Percentiles rank a stretch among this genome's conserved stretches.
phyloP scores from a whole-genome alignment of 192 early-diverging fungal species.

The Jimgerdemannia lactiflua region DNA sequence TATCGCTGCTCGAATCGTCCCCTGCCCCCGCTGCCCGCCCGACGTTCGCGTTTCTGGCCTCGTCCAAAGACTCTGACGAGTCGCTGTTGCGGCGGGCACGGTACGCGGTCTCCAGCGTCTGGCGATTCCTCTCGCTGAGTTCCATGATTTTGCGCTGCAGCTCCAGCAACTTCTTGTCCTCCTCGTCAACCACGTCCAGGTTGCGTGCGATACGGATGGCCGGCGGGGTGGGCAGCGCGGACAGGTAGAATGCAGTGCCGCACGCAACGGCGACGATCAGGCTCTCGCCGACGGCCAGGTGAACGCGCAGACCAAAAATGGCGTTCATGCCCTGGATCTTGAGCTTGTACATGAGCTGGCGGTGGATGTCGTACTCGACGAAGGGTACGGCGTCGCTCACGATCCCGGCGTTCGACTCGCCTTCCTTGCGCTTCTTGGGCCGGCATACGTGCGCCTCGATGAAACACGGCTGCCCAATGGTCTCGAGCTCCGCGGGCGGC shows the following conservation, averaged over 20 bases:
- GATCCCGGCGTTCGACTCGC: constrained; percentile 63
- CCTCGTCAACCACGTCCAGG: constrained; percentile 69
- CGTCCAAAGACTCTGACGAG: constrained; percentile 22
- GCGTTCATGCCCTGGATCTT: constrained; percentile 75
- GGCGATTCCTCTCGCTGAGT: constrained; percentile 61
- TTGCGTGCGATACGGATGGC: constrained; percentile 70
- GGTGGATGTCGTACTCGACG: constrained; percentile 79
- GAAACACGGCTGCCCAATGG: constrained; percentile 59
- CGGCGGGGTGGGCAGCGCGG: constrained; percentile 68
- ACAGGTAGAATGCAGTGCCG: constrained; percentile 69
- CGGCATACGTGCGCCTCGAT: constrained; percentile 74
- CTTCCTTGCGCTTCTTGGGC: constrained; percentile 45
- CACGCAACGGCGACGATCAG: constrained; percentile 64
- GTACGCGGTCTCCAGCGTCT: constrained; percentile 50
- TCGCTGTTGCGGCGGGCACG: constrained; percentile 27
- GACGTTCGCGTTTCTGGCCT: too few relatives aligned
- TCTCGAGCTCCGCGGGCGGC: constrained; percentile 67
- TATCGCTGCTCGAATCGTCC: constrained; percentile 18
- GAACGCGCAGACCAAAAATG: constrained; percentile 63
- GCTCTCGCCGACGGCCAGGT: constrained; percentile 50
- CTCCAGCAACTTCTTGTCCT: constrained; percentile 64
- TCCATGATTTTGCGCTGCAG: constrained; percentile 68
- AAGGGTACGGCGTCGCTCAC: constrained; percentile 81
- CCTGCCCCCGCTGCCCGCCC: too few relatives aligned
- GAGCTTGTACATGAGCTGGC: constrained; percentile 78